Base-by-base conservation (phyloP, 2,329 filamentous ascomycete species). In the Chalaropsis ovoidea region DNA sequence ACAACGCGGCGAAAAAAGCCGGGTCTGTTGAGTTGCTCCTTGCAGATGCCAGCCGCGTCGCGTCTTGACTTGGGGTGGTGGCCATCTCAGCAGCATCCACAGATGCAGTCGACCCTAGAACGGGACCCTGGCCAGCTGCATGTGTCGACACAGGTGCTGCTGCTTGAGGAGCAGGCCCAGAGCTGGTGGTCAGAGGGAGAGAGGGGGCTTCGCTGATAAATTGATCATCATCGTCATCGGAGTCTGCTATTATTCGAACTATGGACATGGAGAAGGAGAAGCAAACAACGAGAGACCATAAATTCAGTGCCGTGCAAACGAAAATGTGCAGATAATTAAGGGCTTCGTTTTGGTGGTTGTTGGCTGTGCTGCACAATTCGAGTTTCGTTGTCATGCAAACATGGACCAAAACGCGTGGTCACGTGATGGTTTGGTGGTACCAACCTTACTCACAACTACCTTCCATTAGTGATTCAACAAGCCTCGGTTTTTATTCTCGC, bases 1-100 rank as follows among this genome's bases (percentile, higher is more conserved):
- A 81, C 10, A 82, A 70, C 62, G 72, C 74, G 60, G 76, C 76
- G 68, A 82, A 82, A 68, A 80, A 78, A 0, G 73, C 75, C 1
- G 76, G 74, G 66, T 82, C 78, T 0, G 80, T 82, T 17, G 79
- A 81, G 24, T 71, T 58, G 62, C 61, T 61, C 56, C 65, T 58
- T 60, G 67, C 15, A 64, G 62, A 52, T 24, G 47, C 22, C 27
- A 60, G 24, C 35, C 45, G 49, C 24, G 49, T 58, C 47, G 61
- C 54, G 54, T 58, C 27, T 10, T 58, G 27, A 39, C 54, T 58
- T 31, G 10, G 54, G 19, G 54, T 39, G 31, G 54, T 39, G 31
- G 31, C 7, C 15, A 58, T 35, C 27, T 24, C 11, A 52, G 54
- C 54, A 17, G 27, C 31, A 2, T 4, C 17, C 15, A 19, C 54